Evolutionary conservation across 257 asterid species (phyloP), one percentile per base, ranked within the genome.

Genomic region (Paraleonurus japonicus): DNA sequence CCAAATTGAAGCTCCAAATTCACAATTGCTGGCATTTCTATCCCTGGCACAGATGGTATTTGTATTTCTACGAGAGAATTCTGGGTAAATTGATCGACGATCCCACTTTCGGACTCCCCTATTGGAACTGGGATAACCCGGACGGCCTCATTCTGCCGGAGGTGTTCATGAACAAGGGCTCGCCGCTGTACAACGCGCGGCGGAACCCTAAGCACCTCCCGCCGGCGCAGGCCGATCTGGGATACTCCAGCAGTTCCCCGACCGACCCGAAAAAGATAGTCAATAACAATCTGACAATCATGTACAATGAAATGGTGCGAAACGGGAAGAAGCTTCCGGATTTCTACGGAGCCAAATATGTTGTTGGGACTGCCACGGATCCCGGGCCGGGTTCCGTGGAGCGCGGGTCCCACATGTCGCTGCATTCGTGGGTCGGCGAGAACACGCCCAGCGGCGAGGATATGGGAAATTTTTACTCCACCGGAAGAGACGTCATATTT

Each of bases 11-110:
- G 19, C 82, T 78, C 45, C 88, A 84, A 50, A 75, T 84, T 10
- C 88, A 84, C 48, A 76, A 81, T 33, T 81, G 73, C 7, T 84
- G 86, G 88, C 82, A 61, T 10, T 84, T 81, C 61, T 81, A 7
- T 16, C 84, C 88, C 0, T 81, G 80, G 81, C 88, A 84, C 17
- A 51, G 88, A 26, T 84, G 88, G 88, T 84, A 84, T 24, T 37
- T 84, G 23, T 84, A 76, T 19, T 84, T 84, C 58, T 81, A 73
- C 32, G 88, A 84, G 76, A 76, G 88, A 9, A 84, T 84, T 22
- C 23, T 84, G 24, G 86, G 74, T 0, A 84, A 84, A 35, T 70
- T 84, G 27, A 81, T 81, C 54, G 81, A 64, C 7, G 85, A 84
- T 12, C 84, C 85, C 4, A 76, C 82, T 26, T 84, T 84, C 32